Conservation (phyloP, 192 early-diverging fungal genomes). For the Chytriomyces hyalinus region DNA sequence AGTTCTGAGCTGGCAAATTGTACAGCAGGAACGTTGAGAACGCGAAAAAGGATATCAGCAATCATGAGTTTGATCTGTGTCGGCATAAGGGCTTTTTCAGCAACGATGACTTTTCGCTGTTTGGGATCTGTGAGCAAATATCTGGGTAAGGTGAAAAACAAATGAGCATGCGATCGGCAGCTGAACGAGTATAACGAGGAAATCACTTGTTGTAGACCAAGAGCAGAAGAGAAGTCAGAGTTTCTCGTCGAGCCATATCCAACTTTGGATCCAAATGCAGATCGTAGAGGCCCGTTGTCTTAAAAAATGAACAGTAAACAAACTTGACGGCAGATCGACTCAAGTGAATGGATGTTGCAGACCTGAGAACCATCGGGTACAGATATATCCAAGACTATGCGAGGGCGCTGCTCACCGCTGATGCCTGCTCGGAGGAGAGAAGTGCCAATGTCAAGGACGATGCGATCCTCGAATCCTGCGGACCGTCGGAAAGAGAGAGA, state of each 20-base stretch:
- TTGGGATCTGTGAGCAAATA: constrained; percentile 83
- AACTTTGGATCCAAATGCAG: constrained; percentile 4
- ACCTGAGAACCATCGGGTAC: neutral
- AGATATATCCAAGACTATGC: constrained; percentile 65
- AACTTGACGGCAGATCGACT: no score
- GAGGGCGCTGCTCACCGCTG: constrained; percentile 80
- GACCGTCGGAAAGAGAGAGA: neutral
- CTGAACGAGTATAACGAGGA: neutral
- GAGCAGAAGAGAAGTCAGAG: constrained; percentile 13
- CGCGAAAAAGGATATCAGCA: constrained; percentile 74
- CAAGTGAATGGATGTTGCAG: neutral
- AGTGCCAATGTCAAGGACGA: constrained; percentile 87
- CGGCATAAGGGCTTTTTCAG: constrained; percentile 76
- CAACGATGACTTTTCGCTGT: constrained; percentile 80
- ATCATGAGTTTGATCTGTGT: constrained; percentile 69
- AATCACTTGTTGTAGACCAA: constrained; percentile 25
- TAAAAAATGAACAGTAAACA: no score
- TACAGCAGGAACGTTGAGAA: constrained; percentile 78
- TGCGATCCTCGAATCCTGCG: constrained; percentile 69
- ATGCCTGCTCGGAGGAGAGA: constrained; percentile 83
- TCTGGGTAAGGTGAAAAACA: constrained; percentile 29
- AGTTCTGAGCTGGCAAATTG: constrained; percentile 76
- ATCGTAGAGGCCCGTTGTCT: constrained; percentile 18
- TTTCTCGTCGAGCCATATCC: neutral
- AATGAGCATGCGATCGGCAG: neutral